Evolutionary conservation across 2,329 filamentous ascomycete species (phyloP), one percentile per base, ranked within the genome.

Genomic region (Aspergillus amoenus): DNA sequence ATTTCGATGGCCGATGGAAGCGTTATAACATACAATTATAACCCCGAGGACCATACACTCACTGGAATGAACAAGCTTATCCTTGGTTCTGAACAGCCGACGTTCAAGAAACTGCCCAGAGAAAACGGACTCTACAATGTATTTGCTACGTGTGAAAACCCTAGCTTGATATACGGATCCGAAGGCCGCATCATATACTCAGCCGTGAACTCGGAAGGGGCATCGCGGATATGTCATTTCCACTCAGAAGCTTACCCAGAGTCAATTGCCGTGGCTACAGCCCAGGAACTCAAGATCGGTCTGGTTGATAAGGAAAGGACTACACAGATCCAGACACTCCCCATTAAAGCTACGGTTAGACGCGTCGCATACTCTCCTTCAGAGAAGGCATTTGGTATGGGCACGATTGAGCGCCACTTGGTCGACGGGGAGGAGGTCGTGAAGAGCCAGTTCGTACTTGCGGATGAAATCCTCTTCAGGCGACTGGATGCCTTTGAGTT

Each of bases 81-180:
- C 1, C 79, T 99, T 12, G 93, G 94, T 22, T 93, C 90, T 13
- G 88, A 92, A 59, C 89, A 95, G 64, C 90, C 93, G 2, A 86
- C 85, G 13, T 87, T 99, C 66, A 89, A 93, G 57, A 81, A 89
- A 21, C 77, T 99, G 2, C 90, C 92, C 0, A 84, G 88, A 50
- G 79, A 80, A 1, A 79, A 87, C 52, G 80, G 83, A 0, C 77
- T 91, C 0, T 89, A 83, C 70, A 95, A 90, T 65, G 87, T 99
- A 0, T 96, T 99, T 70, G 91, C 92, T 0, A 96, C 91, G 0
- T 96, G 92, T 56, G 94, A 99, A 67, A 91, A 97, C 69, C 90
- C 94, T 0, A 97, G 91, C 61, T 76, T 99, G 54, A 96, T 99
- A 48, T 97, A 99, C 70, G 90, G 89, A 8, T 87, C 88, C 0